These are phyloP conservation scores for Leishmania tropica DNA, from an alignment of 208 protist genomes.

Conservation along the genomic window DNA sequence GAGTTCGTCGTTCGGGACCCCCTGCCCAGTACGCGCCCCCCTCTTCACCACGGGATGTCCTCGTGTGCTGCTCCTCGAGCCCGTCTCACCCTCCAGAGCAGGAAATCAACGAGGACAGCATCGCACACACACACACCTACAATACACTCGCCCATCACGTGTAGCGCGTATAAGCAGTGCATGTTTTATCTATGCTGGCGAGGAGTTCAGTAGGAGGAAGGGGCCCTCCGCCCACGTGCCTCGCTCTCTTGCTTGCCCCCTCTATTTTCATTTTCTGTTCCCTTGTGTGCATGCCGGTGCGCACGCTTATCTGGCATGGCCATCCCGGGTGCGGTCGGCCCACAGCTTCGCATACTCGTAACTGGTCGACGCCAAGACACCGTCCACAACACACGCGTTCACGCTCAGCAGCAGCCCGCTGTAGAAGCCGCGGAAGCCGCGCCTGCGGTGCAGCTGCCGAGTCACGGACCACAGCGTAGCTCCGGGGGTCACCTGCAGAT, in stretches of 20 bases:
- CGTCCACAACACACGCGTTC: conserved; percentile 72
- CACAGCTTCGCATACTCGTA: conserved; percentile 91
- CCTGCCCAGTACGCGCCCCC: too few relatives aligned
- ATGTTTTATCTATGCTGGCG: background rate
- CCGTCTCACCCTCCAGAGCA: too few relatives aligned
- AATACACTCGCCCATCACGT: too few relatives aligned
- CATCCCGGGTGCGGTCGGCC: conserved; percentile 48
- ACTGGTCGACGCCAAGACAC: conserved; percentile 69
- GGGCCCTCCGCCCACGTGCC: background rate
- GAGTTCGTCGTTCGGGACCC: too few relatives aligned
- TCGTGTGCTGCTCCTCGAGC: too few relatives aligned
- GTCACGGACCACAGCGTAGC: conserved; percentile 58
- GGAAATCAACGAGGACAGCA: too few relatives aligned
- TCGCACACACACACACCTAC: too few relatives aligned
- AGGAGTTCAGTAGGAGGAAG: background rate
- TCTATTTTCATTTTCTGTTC: background rate
- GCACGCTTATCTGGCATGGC: conserved; percentile 2
- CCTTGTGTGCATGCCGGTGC: conserved; percentile 14
- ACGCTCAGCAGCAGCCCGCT: conserved; percentile 70
- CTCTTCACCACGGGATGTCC: too few relatives aligned
- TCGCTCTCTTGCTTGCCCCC: background rate
- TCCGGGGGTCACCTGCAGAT: conserved; percentile 75
- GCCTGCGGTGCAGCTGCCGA: conserved; percentile 47
- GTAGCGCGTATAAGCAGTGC: too few relatives aligned
- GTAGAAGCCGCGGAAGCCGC: conserved; percentile 73